phyloP scores from a whole-genome alignment of 2,329 filamentous ascomycete genomes.

The Chaetomiaceae sp. region DNA sequence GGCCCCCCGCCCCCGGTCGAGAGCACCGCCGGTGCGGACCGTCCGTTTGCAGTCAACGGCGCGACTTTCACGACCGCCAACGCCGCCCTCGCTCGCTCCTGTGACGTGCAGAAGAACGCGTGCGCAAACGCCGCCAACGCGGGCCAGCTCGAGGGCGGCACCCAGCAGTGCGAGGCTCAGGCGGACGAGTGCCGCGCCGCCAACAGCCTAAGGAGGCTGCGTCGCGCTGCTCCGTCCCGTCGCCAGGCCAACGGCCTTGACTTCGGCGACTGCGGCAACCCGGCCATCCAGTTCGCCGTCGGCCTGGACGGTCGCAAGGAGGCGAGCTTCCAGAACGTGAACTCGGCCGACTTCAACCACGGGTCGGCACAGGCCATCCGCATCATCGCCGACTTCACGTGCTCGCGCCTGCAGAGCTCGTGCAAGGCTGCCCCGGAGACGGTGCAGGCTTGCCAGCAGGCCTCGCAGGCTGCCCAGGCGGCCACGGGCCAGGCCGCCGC shows the following conservation, averaged over 20 bases:
- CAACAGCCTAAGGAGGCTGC: constrained; percentile 17
- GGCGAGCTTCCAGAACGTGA: constrained; percentile 38
- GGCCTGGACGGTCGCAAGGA: constrained; percentile 46
- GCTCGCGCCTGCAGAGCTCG: constrained; percentile 34
- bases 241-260: constrained; percentile 32
- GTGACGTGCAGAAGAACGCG: constrained; percentile 48
- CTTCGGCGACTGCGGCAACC: constrained; percentile 45
- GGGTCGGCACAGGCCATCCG: constrained; percentile 42
- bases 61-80: constrained; percentile 48
- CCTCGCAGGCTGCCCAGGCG: constrained; percentile 31
- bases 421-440: constrained; percentile 33
- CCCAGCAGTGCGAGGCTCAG: constrained; percentile 42
- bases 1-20: constrained; percentile 41
- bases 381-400: constrained; percentile 38
- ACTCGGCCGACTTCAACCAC: constrained; percentile 46
- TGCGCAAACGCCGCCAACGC: constrained; percentile 47
- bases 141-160: constrained; percentile 35
- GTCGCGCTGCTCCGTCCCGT: constrained; percentile 18
- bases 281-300: constrained; percentile 46
- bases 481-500: constrained; percentile 35
- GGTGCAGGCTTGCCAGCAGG: constrained; percentile 33
- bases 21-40: constrained; percentile 32
- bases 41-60: constrained; percentile 50
- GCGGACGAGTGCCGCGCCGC: constrained; percentile 36
- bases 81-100: constrained; percentile 45